These are phyloP conservation scores for Ottelia alismoides DNA, from an alignment of 106 monocot genomes.

Conservation along the genomic window DNA sequence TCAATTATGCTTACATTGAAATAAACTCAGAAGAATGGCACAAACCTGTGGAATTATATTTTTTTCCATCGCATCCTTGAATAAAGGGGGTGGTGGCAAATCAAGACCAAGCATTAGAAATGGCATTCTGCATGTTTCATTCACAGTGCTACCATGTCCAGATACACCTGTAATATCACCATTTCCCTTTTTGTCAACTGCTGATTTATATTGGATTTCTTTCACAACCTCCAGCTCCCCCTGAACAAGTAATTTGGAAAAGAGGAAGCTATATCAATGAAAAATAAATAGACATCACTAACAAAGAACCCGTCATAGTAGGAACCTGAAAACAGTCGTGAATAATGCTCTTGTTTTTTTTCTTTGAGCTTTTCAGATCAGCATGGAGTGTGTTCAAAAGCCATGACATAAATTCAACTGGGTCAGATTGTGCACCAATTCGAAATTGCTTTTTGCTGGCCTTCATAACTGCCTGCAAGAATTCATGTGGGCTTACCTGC, in stretches of 20 bases:
- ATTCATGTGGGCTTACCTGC: conserved; percentile 97
- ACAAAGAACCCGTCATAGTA: conserved; percentile 1
- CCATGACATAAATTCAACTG: conserved; percentile 99
- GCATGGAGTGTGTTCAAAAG: conserved; percentile 80
- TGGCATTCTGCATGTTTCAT: conserved; percentile 66
- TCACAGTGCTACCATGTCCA: too few relatives aligned
- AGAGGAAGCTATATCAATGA: not conserved
- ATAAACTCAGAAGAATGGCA: not conserved
- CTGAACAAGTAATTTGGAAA: conserved; percentile 19
- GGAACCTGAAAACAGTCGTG: conserved; percentile 78
- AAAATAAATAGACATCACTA: conserved; percentile 1
- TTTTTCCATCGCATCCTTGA: conserved; percentile 98
- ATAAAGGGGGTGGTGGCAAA: conserved; percentile 93
- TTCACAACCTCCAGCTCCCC: conserved; percentile 96
- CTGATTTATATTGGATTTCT: conserved; percentile 51
- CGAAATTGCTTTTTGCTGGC: conserved; percentile 85
- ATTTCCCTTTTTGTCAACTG: conserved; percentile 54
- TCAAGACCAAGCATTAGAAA: conserved; percentile 98
- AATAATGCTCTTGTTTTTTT: conserved; percentile 66
- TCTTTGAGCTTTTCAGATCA: conserved; percentile 65
- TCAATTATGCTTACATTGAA: not conserved
- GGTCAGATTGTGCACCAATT: conserved; percentile 97
- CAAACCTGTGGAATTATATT: conserved; percentile 99
- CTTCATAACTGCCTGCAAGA: conserved; percentile 98
- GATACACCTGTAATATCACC: conserved; percentile 14